Conservation (phyloP, 2,329 filamentous ascomycete genomes). For the Sporothrix brunneoviolacea region DNA sequence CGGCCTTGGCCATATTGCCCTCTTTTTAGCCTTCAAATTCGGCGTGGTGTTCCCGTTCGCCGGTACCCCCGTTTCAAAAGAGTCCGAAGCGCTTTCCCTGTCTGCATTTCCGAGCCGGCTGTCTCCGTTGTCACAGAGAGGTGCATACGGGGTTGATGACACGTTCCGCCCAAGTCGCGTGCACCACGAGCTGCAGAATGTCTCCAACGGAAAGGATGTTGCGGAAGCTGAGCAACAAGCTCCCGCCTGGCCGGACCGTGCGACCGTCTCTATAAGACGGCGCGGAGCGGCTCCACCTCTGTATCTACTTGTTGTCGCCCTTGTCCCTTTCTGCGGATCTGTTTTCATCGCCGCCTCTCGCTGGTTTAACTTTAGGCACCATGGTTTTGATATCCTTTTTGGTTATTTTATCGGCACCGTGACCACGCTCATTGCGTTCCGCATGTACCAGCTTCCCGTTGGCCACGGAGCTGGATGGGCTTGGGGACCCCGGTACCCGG, state of each 20-base stretch:
- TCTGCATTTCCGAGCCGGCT: conserved; percentile 72
- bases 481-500: conserved; percentile 70
- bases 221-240: no score
- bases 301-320: conserved; percentile 64
- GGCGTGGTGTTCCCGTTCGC: conserved; percentile 67
- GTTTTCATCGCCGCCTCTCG: conserved; percentile 80
- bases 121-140: conserved; percentile 18
- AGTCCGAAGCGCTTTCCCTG: conserved; percentile 47
- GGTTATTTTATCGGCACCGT: conserved; percentile 73
- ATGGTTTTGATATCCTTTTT: conserved; percentile 86
- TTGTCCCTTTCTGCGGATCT: conserved; percentile 66
- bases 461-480: conserved; percentile 77
- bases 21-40: conserved; percentile 83
- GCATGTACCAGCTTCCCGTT: conserved; percentile 80
- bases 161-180: conserved; percentile 24
- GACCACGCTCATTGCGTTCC: conserved; percentile 67
- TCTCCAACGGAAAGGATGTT: background rate
- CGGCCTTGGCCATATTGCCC: conserved; percentile 75
- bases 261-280: conserved; percentile 51
- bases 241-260: conserved; percentile 15
- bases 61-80: conserved; percentile 39
- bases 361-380: conserved; percentile 83
- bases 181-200: conserved; percentile 16
- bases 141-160: conserved; percentile 27
- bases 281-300: conserved; percentile 77